A percentile compares a stretch with the other conserved stretches of the same genome.
Evolutionary conservation across 2,329 filamentous ascomycete genomes (phyloP).

Genomic region (Pseudogymnoascus sp.): DNA sequence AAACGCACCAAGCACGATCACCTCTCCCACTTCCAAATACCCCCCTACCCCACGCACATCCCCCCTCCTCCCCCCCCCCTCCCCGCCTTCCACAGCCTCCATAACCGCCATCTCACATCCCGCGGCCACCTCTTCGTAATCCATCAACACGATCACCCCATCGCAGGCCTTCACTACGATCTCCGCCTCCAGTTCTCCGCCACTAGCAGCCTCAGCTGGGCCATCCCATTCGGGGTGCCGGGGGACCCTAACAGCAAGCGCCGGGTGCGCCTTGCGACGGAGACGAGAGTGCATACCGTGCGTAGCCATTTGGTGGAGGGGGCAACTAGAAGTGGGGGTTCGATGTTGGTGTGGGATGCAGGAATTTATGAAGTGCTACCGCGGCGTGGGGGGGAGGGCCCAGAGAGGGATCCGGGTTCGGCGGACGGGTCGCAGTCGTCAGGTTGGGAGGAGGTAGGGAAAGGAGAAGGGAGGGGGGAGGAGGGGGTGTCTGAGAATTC

Average conservation of each 20-base stretch:
- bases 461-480: conserved; percentile 24
- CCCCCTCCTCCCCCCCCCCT: background rate
- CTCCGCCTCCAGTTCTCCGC: conserved; percentile 61
- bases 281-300: conserved; percentile 53
- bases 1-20: background rate
- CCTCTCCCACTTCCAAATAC: background rate
- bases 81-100: background rate
- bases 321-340: conserved; percentile 44
- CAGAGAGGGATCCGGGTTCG: conserved; percentile 29
- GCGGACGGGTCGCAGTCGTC: background rate
- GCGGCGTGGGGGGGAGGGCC: conserved; percentile 28
- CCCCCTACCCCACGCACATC: background rate
- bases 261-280: conserved; percentile 51
- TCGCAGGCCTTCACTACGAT: conserved; percentile 62
- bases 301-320: conserved; percentile 55
- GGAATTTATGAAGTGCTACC: conserved; percentile 49
- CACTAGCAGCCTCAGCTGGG: conserved; percentile 38
- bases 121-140: conserved; percentile 54
- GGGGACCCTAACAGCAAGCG: conserved; percentile 47
- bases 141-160: conserved; percentile 65
- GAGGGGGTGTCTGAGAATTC: conserved; percentile 31
- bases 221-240: conserved; percentile 54
- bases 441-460: conserved; percentile 15
- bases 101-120: background rate
- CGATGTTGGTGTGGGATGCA: conserved; percentile 55